Evolutionary conservation across 768 basidiomycete genomes (phyloP).

Genomic region (Auricularia cornea): DNA sequence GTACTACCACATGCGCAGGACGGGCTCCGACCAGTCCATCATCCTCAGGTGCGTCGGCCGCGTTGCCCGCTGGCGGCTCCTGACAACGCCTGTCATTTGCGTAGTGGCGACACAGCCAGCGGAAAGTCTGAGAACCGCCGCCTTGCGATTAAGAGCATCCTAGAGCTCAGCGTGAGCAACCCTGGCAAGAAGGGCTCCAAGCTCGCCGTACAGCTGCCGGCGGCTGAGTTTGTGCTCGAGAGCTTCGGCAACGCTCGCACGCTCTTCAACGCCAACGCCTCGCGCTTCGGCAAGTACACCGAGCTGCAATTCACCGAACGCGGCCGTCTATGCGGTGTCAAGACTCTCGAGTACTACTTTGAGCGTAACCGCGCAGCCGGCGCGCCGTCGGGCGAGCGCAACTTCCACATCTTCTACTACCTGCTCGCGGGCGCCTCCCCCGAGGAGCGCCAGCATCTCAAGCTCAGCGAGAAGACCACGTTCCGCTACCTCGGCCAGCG

Average conservation of each 20-base stretch:
- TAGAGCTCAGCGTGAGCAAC: constrained; percentile 83
- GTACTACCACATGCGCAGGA: constrained; percentile 94
- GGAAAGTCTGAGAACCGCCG: constrained; percentile 90
- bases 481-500: constrained; percentile 85
- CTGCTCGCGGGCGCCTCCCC: constrained; percentile 82
- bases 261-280: constrained; percentile 89
- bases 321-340: constrained; percentile 80
- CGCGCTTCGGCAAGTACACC: constrained; percentile 95
- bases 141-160: constrained; percentile 82
- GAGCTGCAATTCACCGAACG: constrained; percentile 95
- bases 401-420: constrained; percentile 98
- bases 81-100: neutral
- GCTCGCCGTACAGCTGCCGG: constrained; percentile 76
- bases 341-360: constrained; percentile 94
- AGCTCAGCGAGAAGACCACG: constrained; percentile 67
- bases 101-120: constrained; percentile 83
- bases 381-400: constrained; percentile 84
- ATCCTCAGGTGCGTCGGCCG: constrained; percentile 59
- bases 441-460: constrained; percentile 85
- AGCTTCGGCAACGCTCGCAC: constrained; percentile 90
- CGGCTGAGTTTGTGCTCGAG: constrained; percentile 92
- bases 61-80: neutral
- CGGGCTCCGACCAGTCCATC: constrained; percentile 86
- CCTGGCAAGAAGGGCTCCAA: constrained; percentile 93
- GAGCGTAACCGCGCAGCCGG: constrained; percentile 85